phyloP scores from a whole-genome alignment of 176 grass and related monocot species.

The Carex myosuroides region DNA sequence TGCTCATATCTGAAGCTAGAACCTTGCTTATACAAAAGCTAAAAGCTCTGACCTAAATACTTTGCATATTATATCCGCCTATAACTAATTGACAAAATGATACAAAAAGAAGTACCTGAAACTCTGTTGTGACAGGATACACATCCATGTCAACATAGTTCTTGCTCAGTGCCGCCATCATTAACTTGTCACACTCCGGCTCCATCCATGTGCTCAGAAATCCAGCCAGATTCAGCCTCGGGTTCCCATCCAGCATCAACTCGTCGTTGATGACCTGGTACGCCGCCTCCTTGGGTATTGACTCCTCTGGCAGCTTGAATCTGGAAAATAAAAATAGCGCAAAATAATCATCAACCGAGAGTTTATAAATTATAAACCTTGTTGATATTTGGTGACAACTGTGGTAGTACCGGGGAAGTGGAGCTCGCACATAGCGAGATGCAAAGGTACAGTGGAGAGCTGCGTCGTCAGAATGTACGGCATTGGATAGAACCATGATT shows the following conservation, averaged over 20 bases:
- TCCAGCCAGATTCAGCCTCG: constrained; percentile 53
- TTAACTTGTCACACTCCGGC: constrained; percentile 76
- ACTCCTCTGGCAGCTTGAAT: constrained; percentile 41
- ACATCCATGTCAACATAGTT: constrained; percentile 80
- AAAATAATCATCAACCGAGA: not conserved
- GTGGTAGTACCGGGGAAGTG: constrained; percentile 39
- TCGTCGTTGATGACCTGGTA: constrained; percentile 83
- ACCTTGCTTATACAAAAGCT: not conserved
- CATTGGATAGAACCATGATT: constrained; percentile 60
- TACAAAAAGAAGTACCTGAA: constrained; percentile 40
- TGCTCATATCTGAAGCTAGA: not conserved
- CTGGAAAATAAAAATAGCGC: constrained; percentile 18
- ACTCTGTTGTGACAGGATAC: constrained; percentile 71
- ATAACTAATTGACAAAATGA: not conserved
- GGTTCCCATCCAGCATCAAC: constrained; percentile 78
- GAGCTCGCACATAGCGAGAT: constrained; percentile 47
- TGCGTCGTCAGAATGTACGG: constrained; percentile 11
- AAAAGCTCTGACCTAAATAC: not conserved
- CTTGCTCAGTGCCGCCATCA: constrained; percentile 50
- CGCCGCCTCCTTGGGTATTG: constrained; percentile 61
- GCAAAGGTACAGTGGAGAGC: constrained; percentile 44
- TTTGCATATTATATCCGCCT: not conserved
- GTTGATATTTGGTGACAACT: not conserved
- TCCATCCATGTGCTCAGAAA: constrained; percentile 88
- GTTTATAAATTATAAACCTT: not conserved